Conservation (phyloP, 495 filamentous ascomycete species). For the Chaetomidium leptoderma region DNA sequence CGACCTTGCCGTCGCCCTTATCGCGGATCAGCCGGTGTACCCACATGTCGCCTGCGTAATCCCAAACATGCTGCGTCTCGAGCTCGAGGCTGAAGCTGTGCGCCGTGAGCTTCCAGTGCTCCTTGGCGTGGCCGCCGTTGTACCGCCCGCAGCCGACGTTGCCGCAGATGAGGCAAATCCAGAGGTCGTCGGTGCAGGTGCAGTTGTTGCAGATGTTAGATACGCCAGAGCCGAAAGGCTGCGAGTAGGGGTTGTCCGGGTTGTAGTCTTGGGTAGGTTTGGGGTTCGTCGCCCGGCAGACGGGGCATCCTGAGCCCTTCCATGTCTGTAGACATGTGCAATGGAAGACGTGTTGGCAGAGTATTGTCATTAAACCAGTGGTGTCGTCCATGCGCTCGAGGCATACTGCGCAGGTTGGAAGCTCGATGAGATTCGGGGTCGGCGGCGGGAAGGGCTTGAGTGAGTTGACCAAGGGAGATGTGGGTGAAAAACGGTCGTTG, state of each 20-base stretch:
- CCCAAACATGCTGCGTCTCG: constrained; percentile 91
- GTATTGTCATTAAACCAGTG: constrained; percentile 86
- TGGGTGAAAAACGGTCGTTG: constrained; percentile 61
- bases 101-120: constrained; percentile 82
- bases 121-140: constrained; percentile 87
- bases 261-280: constrained; percentile 30
- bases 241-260: constrained; percentile 40
- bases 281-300: constrained; percentile 79
- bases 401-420: constrained; percentile 95
- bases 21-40: constrained; percentile 92
- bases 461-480: constrained; percentile 46
- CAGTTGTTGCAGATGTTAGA: constrained; percentile 65
- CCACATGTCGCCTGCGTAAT: constrained; percentile 91
- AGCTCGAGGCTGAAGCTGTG: constrained; percentile 94
- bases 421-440: constrained; percentile 81
- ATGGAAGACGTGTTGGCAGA: constrained; percentile 98
- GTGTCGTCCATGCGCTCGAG: constrained; percentile 98
- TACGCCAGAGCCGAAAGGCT: constrained; percentile 48
- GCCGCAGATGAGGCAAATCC: constrained; percentile 93
- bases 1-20: constrained; percentile 84
- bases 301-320: constrained; percentile 88
- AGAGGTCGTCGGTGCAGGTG: constrained; percentile 74
- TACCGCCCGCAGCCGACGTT: constrained; percentile 92
- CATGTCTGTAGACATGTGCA: constrained; percentile 96
- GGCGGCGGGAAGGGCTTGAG: constrained; percentile 87